These are phyloP conservation scores for Diaporthe capsici DNA, from an alignment of 2,329 filamentous ascomycete species.

Conservation along the genomic window DNA sequence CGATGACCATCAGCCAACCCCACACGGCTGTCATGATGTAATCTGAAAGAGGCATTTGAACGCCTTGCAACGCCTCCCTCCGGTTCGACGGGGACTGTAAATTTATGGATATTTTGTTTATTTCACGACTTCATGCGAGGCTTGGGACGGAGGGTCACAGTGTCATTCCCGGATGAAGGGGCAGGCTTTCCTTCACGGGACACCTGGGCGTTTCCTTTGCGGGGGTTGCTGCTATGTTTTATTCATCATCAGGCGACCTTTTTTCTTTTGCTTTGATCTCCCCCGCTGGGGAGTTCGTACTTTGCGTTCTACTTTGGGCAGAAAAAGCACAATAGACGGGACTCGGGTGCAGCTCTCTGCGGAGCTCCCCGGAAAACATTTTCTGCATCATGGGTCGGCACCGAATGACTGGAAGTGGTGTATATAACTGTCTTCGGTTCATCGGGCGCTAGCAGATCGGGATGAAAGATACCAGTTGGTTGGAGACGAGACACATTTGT, in stretches of 20 bases:
- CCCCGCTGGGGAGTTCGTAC: slow-evolving; percentile 5
- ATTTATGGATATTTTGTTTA: slow-evolving; percentile 40
- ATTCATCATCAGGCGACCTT: slow-evolving; percentile 33
- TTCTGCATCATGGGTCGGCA: slow-evolving; percentile 38
- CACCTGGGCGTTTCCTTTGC: slow-evolving; percentile 35
- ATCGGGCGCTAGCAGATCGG: slow-evolving; percentile 36
- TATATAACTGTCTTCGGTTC: slow-evolving; percentile 36
- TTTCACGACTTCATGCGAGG: slow-evolving; percentile 41
- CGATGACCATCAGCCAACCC: slow-evolving; percentile 73
- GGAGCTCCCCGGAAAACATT: slow-evolving; percentile 19
- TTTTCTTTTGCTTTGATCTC: slow-evolving; percentile 37
- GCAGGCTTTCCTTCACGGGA: slow-evolving; percentile 38
- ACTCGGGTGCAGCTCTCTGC: slow-evolving; percentile 4
- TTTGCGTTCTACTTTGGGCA: slow-evolving; percentile 35
- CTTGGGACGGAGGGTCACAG: slow-evolving; percentile 19
- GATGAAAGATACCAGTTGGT: slow-evolving; percentile 36
- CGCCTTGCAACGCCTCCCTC: slow-evolving; percentile 6
- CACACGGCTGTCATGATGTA: slow-evolving; percentile 53
- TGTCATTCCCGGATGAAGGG: slow-evolving; percentile 38
- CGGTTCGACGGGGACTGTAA: slow-evolving; percentile 37
- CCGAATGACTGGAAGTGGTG: slow-evolving; percentile 35
- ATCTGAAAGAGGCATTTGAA: slow-evolving; percentile 30
- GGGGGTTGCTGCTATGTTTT: slow-evolving; percentile 25
- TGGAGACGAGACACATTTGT: slow-evolving; percentile 16
- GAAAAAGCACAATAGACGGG: slow-evolving; percentile 41